Conservation (phyloP, 2,329 filamentous ascomycete species). For the Fusarium sp. region DNA sequence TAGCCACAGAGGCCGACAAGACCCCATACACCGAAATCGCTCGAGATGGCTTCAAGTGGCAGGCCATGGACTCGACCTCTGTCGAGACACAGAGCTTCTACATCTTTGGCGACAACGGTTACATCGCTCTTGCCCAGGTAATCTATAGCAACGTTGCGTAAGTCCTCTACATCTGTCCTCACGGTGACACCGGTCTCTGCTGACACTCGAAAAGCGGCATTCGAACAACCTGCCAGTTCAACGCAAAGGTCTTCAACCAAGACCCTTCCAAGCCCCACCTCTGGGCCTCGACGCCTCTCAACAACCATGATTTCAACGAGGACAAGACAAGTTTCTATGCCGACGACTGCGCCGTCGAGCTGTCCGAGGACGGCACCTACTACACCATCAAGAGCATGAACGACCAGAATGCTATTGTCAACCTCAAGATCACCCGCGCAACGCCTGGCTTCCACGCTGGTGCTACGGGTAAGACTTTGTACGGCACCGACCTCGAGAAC, state of each 20-base stretch:
- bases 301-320: constrained; percentile 83
- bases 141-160: constrained; percentile 99
- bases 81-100: constrained; percentile 98
- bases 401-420: constrained; percentile 82
- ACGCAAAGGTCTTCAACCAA: constrained; percentile 87
- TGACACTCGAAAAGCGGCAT: constrained; percentile 71
- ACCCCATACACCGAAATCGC: constrained; percentile 82
- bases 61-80: constrained; percentile 79
- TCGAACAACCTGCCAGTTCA: constrained; percentile 92
- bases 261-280: constrained; percentile 76
- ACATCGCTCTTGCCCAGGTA: constrained; percentile 82
- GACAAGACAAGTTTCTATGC: constrained; percentile 86
- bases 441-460: constrained; percentile 87
- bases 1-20: constrained; percentile 80
- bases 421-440: constrained; percentile 79
- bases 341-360: constrained; percentile 82
- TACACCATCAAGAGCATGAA: constrained; percentile 93
- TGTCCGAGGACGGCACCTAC: constrained; percentile 82
- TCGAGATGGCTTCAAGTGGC: constrained; percentile 85
- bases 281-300: constrained; percentile 84
- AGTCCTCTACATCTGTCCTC: constrained; percentile 45
- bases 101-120: constrained; percentile 79
- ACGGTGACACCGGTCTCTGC: not conserved
- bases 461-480: constrained; percentile 83
- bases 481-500: constrained; percentile 82